Evolutionary conservation across 2,329 filamentous ascomycete genomes (phyloP).

Genomic region (Hirsutella rhossiliensis): DNA sequence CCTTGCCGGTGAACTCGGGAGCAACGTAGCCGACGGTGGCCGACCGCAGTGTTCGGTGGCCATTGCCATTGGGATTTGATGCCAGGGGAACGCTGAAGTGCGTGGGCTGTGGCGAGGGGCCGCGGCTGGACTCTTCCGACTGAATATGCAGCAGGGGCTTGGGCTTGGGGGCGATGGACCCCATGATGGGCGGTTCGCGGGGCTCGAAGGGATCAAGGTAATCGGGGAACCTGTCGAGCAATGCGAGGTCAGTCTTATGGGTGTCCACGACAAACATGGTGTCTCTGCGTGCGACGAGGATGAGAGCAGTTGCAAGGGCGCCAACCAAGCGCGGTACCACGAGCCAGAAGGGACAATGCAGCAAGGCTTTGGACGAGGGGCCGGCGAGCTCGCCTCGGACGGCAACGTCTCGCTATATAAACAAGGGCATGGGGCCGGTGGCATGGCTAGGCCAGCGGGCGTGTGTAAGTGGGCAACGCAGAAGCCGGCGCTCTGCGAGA

Average conservation of each 20-base stretch:
- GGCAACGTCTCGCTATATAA: too few species aligned
- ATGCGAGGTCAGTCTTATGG: slow-evolving; percentile 27
- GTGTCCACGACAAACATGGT: slow-evolving; percentile 24
- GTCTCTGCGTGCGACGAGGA: slow-evolving; percentile 1
- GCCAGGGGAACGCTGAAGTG: slow-evolving; percentile 62
- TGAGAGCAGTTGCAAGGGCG: not conserved
- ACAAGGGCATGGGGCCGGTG: too few species aligned
- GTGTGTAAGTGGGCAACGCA: too few species aligned
- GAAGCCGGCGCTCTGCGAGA: too few species aligned
- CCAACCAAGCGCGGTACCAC: not conserved
- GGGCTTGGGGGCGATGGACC: slow-evolving; percentile 18
- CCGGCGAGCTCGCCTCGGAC: too few species aligned
- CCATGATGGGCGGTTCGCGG: slow-evolving; percentile 15
- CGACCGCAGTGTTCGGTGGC: slow-evolving; percentile 68
- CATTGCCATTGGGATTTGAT: slow-evolving; percentile 40
- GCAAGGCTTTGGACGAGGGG: too few species aligned
- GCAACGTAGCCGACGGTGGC: slow-evolving; percentile 90
- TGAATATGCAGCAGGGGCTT: slow-evolving; percentile 30
- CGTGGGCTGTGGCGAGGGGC: slow-evolving; percentile 79
- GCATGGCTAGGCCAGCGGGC: too few species aligned
- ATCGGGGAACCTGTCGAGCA: slow-evolving; percentile 30
- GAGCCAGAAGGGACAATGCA: not conserved
- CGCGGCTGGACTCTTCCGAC: slow-evolving; percentile 35
- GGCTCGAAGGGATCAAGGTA: slow-evolving; percentile 26
- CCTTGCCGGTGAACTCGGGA: slow-evolving; percentile 85